Base-by-base conservation (phyloP, 306 rosid species). In the Prunus kanzakura region DNA sequence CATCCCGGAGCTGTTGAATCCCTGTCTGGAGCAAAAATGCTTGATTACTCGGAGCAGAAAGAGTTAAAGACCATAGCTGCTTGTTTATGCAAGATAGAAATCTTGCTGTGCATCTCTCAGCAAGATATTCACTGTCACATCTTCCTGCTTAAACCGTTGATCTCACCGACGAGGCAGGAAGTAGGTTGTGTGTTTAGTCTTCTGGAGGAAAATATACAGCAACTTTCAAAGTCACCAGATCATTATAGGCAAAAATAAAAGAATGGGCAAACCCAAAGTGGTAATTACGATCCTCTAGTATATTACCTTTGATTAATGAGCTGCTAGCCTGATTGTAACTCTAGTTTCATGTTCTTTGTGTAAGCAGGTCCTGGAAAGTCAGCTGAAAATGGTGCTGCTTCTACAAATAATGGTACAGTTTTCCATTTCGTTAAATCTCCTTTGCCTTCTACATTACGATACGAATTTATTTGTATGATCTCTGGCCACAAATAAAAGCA, bases 1-100 rank as follows among this genome's bases (percentile, higher is more conserved):
- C 82, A 43, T 85, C 88, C 61, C 81, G 85, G 80, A 82, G 83
- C 58, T 57, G 82, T 52, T 84, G 83, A 80, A 73, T 55, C 70
- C 63, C 22, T 20, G 32, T 47, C 25, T 13, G 63, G 14, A 58
- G 54, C 7, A 43, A 56, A 56, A 57, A 72, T 56, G 23, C 23
- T 9, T 12, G 50, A 15, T 15, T 43, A 22, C 76, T 22, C 11
- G 56, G 62, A 72, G 52, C 66, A 57, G 67, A 57, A 20, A 72
- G 67, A 56, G 67, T 56, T 14, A 47, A 41, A 22, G 14, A 57
- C 6, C 55, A 55, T 23, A 15, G 6, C 41, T 57, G 76, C 43
- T 15, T 57, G 25, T 72, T 72, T 57, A 41, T 72, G 5, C 49
- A 20, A 41, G 54, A 72, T 41, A 72, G 41, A 7, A 38, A 20